Conservation (phyloP, 805 yeast genomes). For the Sugiyamaella marilandica region DNA sequence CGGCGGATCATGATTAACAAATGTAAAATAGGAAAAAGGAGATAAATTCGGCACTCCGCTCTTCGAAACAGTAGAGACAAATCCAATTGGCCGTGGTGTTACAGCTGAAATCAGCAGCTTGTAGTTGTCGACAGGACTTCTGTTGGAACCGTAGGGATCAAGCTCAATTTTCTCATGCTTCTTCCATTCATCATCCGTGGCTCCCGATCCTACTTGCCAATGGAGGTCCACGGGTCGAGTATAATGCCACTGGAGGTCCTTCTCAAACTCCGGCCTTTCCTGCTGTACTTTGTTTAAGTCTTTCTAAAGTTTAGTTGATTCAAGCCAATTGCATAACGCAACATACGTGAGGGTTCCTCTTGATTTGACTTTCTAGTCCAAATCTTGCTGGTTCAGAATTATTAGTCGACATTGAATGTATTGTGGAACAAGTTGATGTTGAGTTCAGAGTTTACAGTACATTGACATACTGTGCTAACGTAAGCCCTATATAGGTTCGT, state of each 20-base stretch:
- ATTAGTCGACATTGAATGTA: not conserved
- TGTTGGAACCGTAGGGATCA: slow-evolving; percentile 44
- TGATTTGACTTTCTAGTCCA: slow-evolving; percentile 14
- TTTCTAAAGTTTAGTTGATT: not conserved
- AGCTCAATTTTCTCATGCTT: slow-evolving; percentile 41
- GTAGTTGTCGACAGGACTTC: slow-evolving; percentile 45
- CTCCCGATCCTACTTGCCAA: slow-evolving; percentile 50
- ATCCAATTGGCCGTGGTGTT: slow-evolving; percentile 58
- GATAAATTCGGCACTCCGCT: slow-evolving; percentile 48
- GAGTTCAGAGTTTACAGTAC: not conserved
- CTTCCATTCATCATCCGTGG: slow-evolving; percentile 42
- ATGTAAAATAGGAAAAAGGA: slow-evolving; percentile 54
- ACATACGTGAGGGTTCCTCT: slow-evolving; percentile 13
- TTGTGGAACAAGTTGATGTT: not conserved
- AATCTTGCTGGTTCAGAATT: slow-evolving; percentile 8
- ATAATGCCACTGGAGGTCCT: slow-evolving; percentile 31
- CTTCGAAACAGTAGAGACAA: slow-evolving; percentile 44
- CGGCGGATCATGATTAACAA: slow-evolving; percentile 54
- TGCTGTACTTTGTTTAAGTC: slow-evolving; percentile 6
- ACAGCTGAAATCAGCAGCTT: slow-evolving; percentile 47
- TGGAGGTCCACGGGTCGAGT: slow-evolving; percentile 28
- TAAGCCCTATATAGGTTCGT: too few species aligned
- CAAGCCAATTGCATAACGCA: not conserved
- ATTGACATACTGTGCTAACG: too few species aligned
- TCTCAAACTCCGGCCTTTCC: slow-evolving; percentile 16